Percentiles rank a stretch among this genome's conserved stretches.
phyloP scores from a whole-genome alignment of 176 grass and related monocot species.

The Cymbopogon citratus region DNA sequence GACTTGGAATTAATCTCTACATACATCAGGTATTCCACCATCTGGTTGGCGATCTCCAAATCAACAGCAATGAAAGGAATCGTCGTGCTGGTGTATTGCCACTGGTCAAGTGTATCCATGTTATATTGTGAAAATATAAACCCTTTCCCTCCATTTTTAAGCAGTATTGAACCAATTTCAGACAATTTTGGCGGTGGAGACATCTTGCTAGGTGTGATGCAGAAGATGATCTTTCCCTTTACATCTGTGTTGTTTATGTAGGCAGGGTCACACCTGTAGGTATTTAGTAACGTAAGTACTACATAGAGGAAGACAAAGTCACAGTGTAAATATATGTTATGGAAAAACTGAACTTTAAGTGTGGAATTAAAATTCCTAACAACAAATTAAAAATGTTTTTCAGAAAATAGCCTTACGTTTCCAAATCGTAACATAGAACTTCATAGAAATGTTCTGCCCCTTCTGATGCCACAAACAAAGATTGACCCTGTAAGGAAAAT shows the following conservation, averaged over 20 bases:
- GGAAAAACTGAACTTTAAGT: no score
- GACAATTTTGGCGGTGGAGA: background rate
- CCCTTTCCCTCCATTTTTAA: constrained; percentile 8
- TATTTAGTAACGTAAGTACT: no score
- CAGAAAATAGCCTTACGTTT: background rate
- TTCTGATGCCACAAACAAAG: background rate
- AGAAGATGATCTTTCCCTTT: no score
- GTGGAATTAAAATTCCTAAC: background rate
- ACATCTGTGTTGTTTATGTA: no score
- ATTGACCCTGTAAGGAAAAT: constrained; percentile 1
- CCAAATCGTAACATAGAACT: background rate
- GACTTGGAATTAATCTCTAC: no score
- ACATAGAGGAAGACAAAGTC: no score
- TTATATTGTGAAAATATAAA: constrained; percentile 39
- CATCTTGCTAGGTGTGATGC: background rate
- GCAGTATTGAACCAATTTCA: no score
- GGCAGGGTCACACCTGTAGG: no score
- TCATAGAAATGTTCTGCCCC: background rate
- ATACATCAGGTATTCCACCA: no score
- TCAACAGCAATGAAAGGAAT: constrained; percentile 29
- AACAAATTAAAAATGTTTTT: background rate
- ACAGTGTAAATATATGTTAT: no score
- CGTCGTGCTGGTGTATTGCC: background rate
- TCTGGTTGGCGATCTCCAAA: constrained; percentile 21
- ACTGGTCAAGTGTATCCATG: background rate